Conservation (phyloP, 495 filamentous ascomycete species). For the Thermothielavioides terrestris region DNA sequence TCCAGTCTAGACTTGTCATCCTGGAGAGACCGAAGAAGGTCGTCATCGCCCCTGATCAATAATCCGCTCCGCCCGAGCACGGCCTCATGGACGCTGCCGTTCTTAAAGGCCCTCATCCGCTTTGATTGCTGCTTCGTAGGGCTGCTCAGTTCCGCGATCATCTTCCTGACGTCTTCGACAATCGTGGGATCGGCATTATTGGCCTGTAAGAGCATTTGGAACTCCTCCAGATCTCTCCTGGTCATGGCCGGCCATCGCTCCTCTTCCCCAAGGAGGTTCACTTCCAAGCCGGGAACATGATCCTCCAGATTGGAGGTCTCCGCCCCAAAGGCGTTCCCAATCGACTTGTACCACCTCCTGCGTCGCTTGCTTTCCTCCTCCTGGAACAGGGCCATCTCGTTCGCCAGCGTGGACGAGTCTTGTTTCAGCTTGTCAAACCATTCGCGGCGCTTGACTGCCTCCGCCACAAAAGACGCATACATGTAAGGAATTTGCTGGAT, state of each 20-base stretch:
- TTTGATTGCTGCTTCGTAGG: slow-evolving; percentile 70
- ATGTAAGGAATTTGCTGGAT: slow-evolving; percentile 74
- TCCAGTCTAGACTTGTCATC: slow-evolving; percentile 74
- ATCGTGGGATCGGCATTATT: slow-evolving; percentile 41
- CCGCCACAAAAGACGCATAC: slow-evolving; percentile 81
- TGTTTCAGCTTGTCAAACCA: slow-evolving; percentile 83
- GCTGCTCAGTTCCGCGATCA: slow-evolving; percentile 53
- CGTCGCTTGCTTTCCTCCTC: slow-evolving; percentile 86
- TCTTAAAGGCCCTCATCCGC: slow-evolving; percentile 86
- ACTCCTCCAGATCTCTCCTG: slow-evolving; percentile 56
- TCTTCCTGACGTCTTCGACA: slow-evolving; percentile 46
- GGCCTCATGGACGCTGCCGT: slow-evolving; percentile 86
- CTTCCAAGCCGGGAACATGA: slow-evolving; percentile 65
- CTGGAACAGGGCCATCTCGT: slow-evolving; percentile 81
- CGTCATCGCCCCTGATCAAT: slow-evolving; percentile 72
- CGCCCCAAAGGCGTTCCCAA: slow-evolving; percentile 49
- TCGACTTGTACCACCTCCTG: slow-evolving; percentile 80
- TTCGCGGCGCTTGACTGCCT: slow-evolving; percentile 76
- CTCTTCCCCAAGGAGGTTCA: slow-evolving; percentile 76
- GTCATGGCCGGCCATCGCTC: slow-evolving; percentile 63
- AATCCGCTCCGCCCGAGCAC: slow-evolving; percentile 70
- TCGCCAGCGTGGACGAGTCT: slow-evolving; percentile 75
- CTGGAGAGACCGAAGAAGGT: slow-evolving; percentile 56
- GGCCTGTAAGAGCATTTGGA: slow-evolving; percentile 51
- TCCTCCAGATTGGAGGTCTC: slow-evolving; percentile 28